phyloP scores from a whole-genome alignment of 371 early-diverging fungal species.

The Chytridiales sp. region DNA sequence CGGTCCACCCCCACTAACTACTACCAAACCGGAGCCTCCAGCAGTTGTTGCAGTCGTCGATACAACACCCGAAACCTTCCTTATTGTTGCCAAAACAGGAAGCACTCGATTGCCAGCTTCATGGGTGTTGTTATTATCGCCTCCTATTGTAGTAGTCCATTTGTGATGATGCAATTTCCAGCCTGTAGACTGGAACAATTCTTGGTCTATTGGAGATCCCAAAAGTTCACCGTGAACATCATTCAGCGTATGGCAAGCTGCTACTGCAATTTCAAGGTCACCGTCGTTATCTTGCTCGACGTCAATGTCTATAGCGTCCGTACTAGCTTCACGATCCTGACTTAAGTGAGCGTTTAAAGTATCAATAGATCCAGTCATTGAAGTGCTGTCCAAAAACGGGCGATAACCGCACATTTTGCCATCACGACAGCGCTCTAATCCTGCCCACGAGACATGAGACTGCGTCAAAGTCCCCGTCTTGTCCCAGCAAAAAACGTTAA shows the following conservation, averaged over 20 bases:
- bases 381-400: neutral
- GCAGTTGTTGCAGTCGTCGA: too few species aligned
- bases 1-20: too few species aligned
- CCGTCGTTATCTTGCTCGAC: conserved; percentile 5
- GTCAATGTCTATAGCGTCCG: neutral
- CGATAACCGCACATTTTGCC: conserved; percentile 3
- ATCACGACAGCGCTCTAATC: conserved; percentile 23
- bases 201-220: conserved; percentile 56
- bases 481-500: conserved; percentile 59
- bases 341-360: neutral
- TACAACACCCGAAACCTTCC: too few species aligned
- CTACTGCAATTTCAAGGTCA: conserved; percentile 32
- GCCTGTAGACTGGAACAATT: conserved; percentile 46
- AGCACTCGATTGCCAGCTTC: too few species aligned
- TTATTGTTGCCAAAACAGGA: too few species aligned
- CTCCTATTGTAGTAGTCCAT: too few species aligned
- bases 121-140: too few species aligned
- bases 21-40: too few species aligned
- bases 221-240: conserved; percentile 42
- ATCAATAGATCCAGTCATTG: neutral
- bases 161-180: conserved; percentile 19
- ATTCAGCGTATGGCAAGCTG: conserved; percentile 52
- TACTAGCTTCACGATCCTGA: too few species aligned
- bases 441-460: conserved; percentile 20
- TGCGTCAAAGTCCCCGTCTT: conserved; percentile 65